Percentiles rank a stretch among this genome's conserved stretches.
phyloP scores from a whole-genome alignment of 305 asterid genomes.

The Solanum hybrid region DNA sequence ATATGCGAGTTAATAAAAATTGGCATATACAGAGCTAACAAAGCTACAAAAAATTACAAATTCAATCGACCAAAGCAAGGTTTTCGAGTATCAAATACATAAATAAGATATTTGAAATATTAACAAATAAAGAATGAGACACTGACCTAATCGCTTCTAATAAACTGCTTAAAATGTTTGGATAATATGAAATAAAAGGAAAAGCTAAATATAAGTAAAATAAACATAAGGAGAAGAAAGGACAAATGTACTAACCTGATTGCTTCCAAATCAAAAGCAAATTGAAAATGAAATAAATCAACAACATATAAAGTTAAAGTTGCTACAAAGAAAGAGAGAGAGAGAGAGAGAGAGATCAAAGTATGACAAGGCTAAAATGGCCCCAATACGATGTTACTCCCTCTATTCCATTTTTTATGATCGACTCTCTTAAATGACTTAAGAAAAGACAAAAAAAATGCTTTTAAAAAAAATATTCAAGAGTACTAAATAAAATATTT shows the following conservation, averaged over 20 bases:
- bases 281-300: neutral
- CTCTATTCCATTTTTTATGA: neutral
- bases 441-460: neutral
- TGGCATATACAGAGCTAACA: neutral
- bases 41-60: no score
- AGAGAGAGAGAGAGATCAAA: neutral
- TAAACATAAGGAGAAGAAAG: neutral
- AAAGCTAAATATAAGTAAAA: no score
- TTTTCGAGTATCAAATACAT: neutral
- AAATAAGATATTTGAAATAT: no score
- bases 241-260: neutral
- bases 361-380: neutral
- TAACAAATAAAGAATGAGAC: no score
- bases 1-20: neutral
- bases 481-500: neutral
- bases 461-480: no score
- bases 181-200: neutral
- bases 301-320: neutral
- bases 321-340: no score
- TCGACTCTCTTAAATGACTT: neutral
- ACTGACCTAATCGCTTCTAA: neutral
- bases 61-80: neutral
- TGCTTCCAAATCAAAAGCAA: neutral
- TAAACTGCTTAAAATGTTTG: neutral
- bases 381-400: neutral